phyloP scores from a whole-genome alignment of 2,329 filamentous ascomycete genomes.

The Verticillium nonalfalfae region DNA sequence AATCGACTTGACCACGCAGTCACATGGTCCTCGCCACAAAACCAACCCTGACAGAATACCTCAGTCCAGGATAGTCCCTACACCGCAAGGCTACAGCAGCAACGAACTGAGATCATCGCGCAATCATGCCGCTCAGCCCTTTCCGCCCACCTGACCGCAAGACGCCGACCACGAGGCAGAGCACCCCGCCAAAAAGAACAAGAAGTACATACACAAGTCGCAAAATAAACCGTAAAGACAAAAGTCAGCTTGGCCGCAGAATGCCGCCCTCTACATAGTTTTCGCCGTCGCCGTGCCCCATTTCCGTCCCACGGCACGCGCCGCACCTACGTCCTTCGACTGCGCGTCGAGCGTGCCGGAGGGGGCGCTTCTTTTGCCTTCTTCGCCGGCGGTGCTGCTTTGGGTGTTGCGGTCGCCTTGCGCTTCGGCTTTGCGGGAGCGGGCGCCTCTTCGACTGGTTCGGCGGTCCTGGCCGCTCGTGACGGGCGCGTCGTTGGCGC shows the following conservation, averaged over 20 bases:
- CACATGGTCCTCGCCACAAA: not conserved
- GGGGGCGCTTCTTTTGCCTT: not conserved
- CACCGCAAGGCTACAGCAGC: no score
- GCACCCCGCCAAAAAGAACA: not conserved
- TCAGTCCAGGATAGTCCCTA: not conserved
- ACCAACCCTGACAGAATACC: not conserved
- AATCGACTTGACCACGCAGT: not conserved
- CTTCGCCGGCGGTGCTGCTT: not conserved
- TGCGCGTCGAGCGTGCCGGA: not conserved
- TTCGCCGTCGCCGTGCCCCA: not conserved
- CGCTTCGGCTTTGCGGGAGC: not conserved
- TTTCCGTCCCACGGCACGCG: not conserved
- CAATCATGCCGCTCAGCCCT: no score
- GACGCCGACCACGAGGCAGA: no score
- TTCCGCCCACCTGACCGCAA: not conserved
- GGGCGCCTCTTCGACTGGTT: not conserved
- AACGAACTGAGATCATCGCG: no score
- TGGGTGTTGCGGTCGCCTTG: not conserved
- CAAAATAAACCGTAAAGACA: not conserved
- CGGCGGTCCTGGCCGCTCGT: not conserved
- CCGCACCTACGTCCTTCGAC: not conserved
- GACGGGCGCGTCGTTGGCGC: not conserved
- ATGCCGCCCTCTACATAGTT: not conserved
- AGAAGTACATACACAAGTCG: not conserved
- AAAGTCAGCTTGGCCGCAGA: not conserved